Evolutionary conservation across 2,329 filamentous ascomycete species (phyloP).

Genomic region (Ascochyta viciae-villosae): DNA sequence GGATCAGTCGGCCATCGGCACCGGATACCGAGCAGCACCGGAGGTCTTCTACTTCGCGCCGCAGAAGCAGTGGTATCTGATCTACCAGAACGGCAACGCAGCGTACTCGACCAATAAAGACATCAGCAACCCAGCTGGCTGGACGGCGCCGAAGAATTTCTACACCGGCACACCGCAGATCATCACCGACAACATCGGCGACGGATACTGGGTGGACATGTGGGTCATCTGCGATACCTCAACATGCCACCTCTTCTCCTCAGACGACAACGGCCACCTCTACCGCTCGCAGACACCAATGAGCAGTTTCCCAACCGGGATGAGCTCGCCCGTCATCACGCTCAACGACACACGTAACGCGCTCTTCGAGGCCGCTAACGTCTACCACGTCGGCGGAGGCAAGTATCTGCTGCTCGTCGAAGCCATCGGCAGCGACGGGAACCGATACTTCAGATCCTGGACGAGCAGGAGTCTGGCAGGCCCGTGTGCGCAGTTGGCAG

Average conservation of each 20-base stretch:
- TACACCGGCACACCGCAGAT: constrained; percentile 44
- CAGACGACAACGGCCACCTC: constrained; percentile 52
- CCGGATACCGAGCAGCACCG: constrained; percentile 52
- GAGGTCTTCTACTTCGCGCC: constrained; percentile 53
- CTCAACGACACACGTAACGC: constrained; percentile 36
- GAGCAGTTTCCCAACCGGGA: constrained; percentile 45
- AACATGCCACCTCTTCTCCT: constrained; percentile 52
- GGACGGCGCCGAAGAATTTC: constrained; percentile 50
- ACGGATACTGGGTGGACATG: constrained; percentile 55
- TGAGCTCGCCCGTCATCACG: constrained; percentile 48
- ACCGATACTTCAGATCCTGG: constrained; percentile 52
- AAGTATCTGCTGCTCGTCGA: constrained; percentile 52
- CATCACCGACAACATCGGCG: constrained; percentile 40
- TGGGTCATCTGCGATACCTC: constrained; percentile 52
- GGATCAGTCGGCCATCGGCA: constrained; percentile 48
- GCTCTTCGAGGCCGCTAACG: constrained; percentile 50
- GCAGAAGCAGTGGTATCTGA: constrained; percentile 53
- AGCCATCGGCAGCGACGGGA: constrained; percentile 42
- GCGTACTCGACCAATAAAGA: constrained; percentile 53
- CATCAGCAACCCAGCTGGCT: constrained; percentile 51
- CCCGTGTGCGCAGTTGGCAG: constrained; percentile 46
- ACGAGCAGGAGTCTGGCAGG: constrained; percentile 44
- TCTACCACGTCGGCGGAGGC: constrained; percentile 43
- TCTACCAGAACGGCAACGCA: constrained; percentile 54
- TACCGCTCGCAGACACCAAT: constrained; percentile 50